Evolutionary conservation across 2,329 filamentous ascomycete species (phyloP), one percentile per base, ranked within the genome.

Genomic region (Septoria petroselini): DNA sequence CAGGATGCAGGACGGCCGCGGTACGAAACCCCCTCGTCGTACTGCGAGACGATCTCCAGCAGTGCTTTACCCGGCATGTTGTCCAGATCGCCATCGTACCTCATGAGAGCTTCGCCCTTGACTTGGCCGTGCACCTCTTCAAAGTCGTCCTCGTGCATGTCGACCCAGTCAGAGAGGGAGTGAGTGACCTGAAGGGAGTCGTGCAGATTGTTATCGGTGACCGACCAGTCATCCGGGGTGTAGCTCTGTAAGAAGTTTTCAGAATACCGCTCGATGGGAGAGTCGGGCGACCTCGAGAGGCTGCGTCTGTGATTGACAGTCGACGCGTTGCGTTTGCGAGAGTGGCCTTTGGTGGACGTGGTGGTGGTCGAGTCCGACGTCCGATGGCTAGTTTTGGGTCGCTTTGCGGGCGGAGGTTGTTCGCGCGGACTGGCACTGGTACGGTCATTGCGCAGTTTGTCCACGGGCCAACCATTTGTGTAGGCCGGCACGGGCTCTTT

Each of bases 341-440:
- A 72, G 45, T 83, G 79, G 2, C 79, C 79, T 47, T 59, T 63
- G 19, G 86, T 79, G 12, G 41, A 17, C 25, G 29, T 43, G 51
- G 82, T 82, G 52, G 83, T 80, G 61, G 88, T 73, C 1, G 91
- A 95, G 51, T 85, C 83, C 25, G 84, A 90, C 0, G 86, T 71
- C 56, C 86, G 86, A 72, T 96, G 91, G 40, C 79, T 82, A n/a
- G 79, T 83, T 70, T 95, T 96, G 1, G 84, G 68, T 63, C 89
- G 90, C 70, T 95, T 96, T 31, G 82, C 68, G 2, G 85, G 80
- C 35, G 83, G 82, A n/a, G 71, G 71, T 35, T 61, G 65, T 55
- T 81, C 78, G 62, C 75, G 72, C 27, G 75, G 71, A 60, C 73
- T 74, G 53, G 71, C 73, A 46, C 71, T 76, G 54, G 75, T 75